Percentiles rank a stretch among this genome's conserved stretches.
Evolutionary conservation across 139 green algal species (phyloP).

Genomic region (Volvox africanus): DNA sequence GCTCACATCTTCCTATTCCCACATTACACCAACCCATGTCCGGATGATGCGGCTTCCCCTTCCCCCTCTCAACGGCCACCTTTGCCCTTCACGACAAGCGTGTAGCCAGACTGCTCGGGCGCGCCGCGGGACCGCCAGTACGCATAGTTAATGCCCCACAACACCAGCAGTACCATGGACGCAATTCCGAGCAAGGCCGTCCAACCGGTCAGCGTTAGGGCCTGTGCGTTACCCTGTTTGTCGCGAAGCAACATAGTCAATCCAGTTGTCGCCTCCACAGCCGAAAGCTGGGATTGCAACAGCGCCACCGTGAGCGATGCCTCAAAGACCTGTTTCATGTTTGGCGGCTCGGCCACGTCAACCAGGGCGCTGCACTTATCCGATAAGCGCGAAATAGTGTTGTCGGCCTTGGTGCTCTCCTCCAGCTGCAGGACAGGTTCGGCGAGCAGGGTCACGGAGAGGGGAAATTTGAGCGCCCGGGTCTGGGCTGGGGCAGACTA

Average conservation of each 20-base stretch:
- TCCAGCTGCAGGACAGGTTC: slow-evolving; percentile 5
- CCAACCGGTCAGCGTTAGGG: slow-evolving; percentile 82
- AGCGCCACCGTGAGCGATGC: slow-evolving; percentile 57
- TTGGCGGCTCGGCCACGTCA: slow-evolving; percentile 72
- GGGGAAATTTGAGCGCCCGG: no score
- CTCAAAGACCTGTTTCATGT: slow-evolving; percentile 71
- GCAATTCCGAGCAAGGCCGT: slow-evolving; percentile 67
- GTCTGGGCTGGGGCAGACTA: no score
- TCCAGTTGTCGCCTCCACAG: slow-evolving; percentile 64
- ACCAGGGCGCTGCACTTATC: slow-evolving; percentile 62
- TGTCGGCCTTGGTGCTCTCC: not conserved
- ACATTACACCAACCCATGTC: no score
- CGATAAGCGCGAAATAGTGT: slow-evolving; percentile 17
- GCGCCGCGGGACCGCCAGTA: slow-evolving; percentile 40
- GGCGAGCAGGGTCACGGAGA: no score
- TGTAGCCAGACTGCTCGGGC: slow-evolving; percentile 45
- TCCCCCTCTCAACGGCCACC: not conserved
- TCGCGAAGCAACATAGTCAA: slow-evolving; percentile 55
- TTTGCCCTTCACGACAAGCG: slow-evolving; percentile 53
- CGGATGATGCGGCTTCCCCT: not conserved
- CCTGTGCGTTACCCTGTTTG: slow-evolving; percentile 46
- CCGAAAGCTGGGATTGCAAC: slow-evolving; percentile 60
- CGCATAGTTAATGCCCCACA: slow-evolving; percentile 49
- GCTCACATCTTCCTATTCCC: no score
- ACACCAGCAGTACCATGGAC: slow-evolving; percentile 65